Conservation (phyloP, 176 grass and related monocot genomes). For the Areca catechu region DNA sequence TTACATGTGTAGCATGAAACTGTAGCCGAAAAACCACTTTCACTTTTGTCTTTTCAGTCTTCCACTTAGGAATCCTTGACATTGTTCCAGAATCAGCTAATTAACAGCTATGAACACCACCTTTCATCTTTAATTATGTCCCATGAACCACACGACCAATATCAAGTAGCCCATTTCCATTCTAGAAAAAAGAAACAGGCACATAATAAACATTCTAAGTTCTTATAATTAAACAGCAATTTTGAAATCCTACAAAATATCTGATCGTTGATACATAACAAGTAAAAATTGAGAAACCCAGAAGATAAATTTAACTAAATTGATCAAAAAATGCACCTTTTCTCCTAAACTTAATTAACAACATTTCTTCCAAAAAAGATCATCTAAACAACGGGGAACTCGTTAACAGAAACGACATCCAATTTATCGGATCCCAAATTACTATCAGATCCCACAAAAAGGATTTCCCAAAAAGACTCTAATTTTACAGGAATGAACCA, state of each 20-base stretch:
- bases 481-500: too few relatives aligned
- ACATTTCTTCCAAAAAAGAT: too few relatives aligned
- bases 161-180: conserved; percentile 18
- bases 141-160: conserved; percentile 9
- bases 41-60: conserved; percentile 91
- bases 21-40: conserved; percentile 98
- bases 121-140: conserved; percentile 22
- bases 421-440: too few relatives aligned
- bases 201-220: conserved; percentile 7
- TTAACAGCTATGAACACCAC: conserved; percentile 17
- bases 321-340: too few relatives aligned
- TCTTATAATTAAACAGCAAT: not conserved
- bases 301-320: too few relatives aligned
- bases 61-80: conserved; percentile 96
- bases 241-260: conserved; percentile 2
- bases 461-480: too few relatives aligned
- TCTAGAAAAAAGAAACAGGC: conserved; percentile 22
- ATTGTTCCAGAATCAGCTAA: conserved; percentile 39
- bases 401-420: too few relatives aligned
- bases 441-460: too few relatives aligned
- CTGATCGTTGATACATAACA: not conserved
- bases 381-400: too few relatives aligned
- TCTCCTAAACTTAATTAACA: too few relatives aligned
- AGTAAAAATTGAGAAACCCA: too few relatives aligned
- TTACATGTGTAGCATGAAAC: conserved; percentile 97